A percentile compares a stretch with the other conserved stretches of the same genome.
phyloP scores from a whole-genome alignment of 179 eudicot genomes.

The Heliamphora pulchella region DNA sequence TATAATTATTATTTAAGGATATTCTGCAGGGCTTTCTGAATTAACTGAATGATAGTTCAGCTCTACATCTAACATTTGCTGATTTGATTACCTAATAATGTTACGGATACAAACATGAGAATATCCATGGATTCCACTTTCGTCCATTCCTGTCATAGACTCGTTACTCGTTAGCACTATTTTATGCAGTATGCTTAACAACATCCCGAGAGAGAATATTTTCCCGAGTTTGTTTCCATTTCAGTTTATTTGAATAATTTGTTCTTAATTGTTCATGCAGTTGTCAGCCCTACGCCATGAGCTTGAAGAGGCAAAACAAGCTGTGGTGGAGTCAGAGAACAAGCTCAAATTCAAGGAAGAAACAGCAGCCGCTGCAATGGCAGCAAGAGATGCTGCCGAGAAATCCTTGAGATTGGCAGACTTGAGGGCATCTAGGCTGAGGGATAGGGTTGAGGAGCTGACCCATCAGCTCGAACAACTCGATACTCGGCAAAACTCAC shows the following conservation, averaged over 20 bases:
- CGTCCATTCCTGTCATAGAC: not conserved
- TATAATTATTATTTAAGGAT: not conserved
- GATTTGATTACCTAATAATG: not conserved
- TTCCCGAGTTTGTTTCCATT: not conserved
- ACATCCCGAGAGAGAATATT: not conserved
- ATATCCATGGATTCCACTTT: not conserved
- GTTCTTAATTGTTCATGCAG: slow-evolving; percentile 32
- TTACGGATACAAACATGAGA: not conserved
- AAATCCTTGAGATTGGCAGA: slow-evolving; percentile 84
- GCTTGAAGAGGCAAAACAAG: slow-evolving; percentile 73
- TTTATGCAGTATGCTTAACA: not conserved
- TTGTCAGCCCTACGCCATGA: slow-evolving; percentile 58
- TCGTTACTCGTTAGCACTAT: not conserved
- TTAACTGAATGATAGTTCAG: not conserved
- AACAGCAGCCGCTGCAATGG: slow-evolving; percentile 90
- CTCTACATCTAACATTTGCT: not conserved
- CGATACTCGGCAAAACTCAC: slow-evolving; percentile 41
- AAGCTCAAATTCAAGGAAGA: slow-evolving; percentile 90
- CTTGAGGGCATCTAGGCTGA: slow-evolving; percentile 64
- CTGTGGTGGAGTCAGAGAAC: slow-evolving; percentile 52
- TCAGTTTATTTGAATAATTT: slow-evolving; percentile 1
- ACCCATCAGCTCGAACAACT: slow-evolving; percentile 71
- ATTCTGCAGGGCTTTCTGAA: not conserved
- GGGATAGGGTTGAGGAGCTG: slow-evolving; percentile 86
- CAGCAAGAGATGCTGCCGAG: slow-evolving; percentile 97